These are phyloP conservation scores for Teratosphaeriaceae sp. DNA, from an alignment of 2,329 filamentous ascomycete species.

Conservation along the genomic window DNA sequence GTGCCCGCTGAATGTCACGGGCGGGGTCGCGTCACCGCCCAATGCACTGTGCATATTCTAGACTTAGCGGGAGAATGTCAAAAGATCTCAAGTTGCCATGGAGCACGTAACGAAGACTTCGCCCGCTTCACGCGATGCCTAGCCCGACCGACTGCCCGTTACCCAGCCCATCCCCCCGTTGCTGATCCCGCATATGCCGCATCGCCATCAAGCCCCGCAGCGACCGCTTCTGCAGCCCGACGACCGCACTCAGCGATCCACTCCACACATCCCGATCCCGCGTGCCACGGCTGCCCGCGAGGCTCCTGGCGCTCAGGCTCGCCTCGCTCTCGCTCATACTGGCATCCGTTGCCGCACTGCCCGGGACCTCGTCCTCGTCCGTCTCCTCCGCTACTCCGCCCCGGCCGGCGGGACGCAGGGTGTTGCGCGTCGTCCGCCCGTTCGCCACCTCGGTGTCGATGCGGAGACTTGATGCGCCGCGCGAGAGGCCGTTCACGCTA, in stretches of 20 bases:
- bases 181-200: conserved; percentile 72
- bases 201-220: conserved; percentile 93
- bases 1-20: conserved; percentile 35
- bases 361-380: conserved; percentile 31
- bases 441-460: conserved; percentile 46
- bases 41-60: conserved; percentile 29
- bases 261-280: conserved; percentile 64
- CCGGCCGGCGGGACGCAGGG: conserved; percentile 28
- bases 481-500: conserved; percentile 36
- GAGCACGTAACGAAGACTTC: too few relatives aligned
- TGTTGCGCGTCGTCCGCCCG: conserved; percentile 30
- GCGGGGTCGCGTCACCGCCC: conserved; percentile 23
- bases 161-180: conserved; percentile 32
- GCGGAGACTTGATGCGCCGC: conserved; percentile 31
- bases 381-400: conserved; percentile 25
- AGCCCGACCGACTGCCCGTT: conserved; percentile 30
- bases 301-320: conserved; percentile 28
- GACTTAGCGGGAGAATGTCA: too few relatives aligned
- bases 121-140: conserved; percentile 31
- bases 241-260: conserved; percentile 77
- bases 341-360: conserved; percentile 28
- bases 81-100: too few relatives aligned
- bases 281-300: conserved; percentile 35
- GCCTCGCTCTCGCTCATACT: conserved; percentile 29
- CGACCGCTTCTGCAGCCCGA: conserved; percentile 90